Conservation (phyloP, 768 basidiomycete species). For the Xerocomellus amylosporus region DNA sequence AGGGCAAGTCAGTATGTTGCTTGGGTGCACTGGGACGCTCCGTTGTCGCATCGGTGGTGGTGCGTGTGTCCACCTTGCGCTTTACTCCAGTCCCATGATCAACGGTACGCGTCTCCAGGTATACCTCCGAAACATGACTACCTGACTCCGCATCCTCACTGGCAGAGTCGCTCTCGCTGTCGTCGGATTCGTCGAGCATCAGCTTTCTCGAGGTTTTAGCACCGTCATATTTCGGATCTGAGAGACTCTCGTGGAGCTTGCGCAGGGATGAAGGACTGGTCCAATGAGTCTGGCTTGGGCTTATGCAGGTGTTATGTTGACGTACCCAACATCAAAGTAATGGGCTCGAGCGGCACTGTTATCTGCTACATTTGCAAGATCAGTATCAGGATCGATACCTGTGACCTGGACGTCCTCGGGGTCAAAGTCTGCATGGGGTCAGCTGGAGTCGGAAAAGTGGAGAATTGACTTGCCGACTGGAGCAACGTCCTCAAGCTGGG, state of each 20-base stretch:
- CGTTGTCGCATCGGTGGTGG: conserved; percentile 18
- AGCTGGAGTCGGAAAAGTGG: conserved; percentile 5
- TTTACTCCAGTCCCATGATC: conserved; percentile 14
- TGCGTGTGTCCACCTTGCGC: conserved; percentile 5
- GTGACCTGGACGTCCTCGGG: conserved; percentile 60
- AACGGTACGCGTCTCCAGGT: conserved; percentile 1
- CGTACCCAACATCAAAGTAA: conserved; percentile 82
- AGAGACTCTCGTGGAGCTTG: conserved; percentile 58
- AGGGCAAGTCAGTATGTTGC: conserved; percentile 44
- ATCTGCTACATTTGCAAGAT: conserved; percentile 31
- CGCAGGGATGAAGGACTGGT: conserved; percentile 68
- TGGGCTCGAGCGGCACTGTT: conserved; percentile 57
- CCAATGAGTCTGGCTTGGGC: conserved; percentile 1
- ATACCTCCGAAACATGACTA: conserved; percentile 20
- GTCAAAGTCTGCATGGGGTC: conserved; percentile 56
- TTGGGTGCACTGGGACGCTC: not conserved
- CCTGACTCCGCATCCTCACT: conserved; percentile 17
- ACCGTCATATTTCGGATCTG: conserved; percentile 79
- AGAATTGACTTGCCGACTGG: conserved; percentile 55
- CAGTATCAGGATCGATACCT: conserved; percentile 40
- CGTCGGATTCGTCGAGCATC: conserved; percentile 40
- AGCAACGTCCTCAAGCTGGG: conserved; percentile 68
- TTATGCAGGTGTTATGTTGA: conserved; percentile 22
- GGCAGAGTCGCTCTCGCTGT: conserved; percentile 7
- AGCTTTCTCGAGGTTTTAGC: conserved; percentile 59